Percentiles rank a stretch among this genome's conserved stretches.
These are phyloP conservation scores for Aspergillus taichungensis DNA, from an alignment of 495 filamentous ascomycete genomes.

Conservation along the genomic window DNA sequence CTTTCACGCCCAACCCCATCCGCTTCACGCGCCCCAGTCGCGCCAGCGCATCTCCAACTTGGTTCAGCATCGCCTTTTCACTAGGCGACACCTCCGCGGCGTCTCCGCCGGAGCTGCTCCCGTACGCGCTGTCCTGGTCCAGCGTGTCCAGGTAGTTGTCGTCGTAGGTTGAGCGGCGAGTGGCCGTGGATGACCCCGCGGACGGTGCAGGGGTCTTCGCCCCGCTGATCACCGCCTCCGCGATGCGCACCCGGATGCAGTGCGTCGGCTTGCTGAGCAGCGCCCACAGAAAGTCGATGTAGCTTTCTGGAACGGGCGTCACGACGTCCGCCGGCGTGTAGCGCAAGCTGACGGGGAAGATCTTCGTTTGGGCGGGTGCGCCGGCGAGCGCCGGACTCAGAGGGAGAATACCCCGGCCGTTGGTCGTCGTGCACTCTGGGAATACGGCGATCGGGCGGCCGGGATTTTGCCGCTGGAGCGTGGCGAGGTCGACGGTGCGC, in stretches of 20 bases:
- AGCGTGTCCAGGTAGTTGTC: conserved; percentile 44
- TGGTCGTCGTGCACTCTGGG: conserved; percentile 89
- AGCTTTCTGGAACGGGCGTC: conserved; percentile 71
- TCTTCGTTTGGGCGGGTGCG: conserved; percentile 51
- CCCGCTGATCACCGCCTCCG: conserved; percentile 53
- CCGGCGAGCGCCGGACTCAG: conserved; percentile 65
- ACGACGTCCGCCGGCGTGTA: conserved; percentile 86
- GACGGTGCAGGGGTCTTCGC: conserved; percentile 1
- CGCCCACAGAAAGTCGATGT: conserved; percentile 68
- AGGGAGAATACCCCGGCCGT: conserved; percentile 82
- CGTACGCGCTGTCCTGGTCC: conserved; percentile 26
- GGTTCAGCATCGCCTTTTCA: conserved; percentile 58
- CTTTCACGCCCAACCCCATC: conserved; percentile 69
- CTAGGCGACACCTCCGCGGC: conserved; percentile 18
- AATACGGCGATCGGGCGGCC: conserved; percentile 72
- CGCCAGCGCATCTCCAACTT: conserved; percentile 78
- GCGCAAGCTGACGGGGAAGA: conserved; percentile 83
- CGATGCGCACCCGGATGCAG: conserved; percentile 82
- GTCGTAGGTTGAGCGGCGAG: conserved; percentile 29
- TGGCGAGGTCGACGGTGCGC: conserved; percentile 48
- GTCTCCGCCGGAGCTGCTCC: conserved; percentile 23
- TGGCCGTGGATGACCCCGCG: conserved; percentile 5
- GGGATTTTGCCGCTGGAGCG: conserved; percentile 59
- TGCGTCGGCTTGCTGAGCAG: conserved; percentile 80
- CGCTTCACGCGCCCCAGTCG: conserved; percentile 84